A percentile compares a stretch with the other conserved stretches of the same genome.
Evolutionary conservation across 805 yeast species (phyloP).

Genomic region (Hanseniaspora mollemarum): DNA sequence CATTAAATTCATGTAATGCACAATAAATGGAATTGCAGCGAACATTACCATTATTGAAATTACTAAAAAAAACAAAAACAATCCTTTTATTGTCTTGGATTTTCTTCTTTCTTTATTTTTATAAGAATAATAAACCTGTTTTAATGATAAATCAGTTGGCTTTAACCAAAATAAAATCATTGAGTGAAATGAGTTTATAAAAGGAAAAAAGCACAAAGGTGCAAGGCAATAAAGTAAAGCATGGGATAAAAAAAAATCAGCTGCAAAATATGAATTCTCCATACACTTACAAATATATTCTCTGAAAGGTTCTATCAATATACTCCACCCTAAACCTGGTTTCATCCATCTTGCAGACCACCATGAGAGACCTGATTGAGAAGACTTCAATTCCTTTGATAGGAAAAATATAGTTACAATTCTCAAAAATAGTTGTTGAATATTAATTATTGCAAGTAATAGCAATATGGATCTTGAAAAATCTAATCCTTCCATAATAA

Average conservation of each 20-base stretch:
- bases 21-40: constrained; percentile 41
- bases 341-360: constrained; percentile 68
- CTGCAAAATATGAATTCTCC: constrained; percentile 58
- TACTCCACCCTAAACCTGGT: constrained; percentile 50
- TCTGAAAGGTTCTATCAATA: constrained; percentile 51
- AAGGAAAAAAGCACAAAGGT: constrained; percentile 53
- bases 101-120: constrained; percentile 34
- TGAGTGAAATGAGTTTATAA: constrained; percentile 55
- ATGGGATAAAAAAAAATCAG: constrained; percentile 53
- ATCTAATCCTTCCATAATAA: constrained; percentile 59
- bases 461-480: constrained; percentile 51
- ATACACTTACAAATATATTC: constrained; percentile 52
- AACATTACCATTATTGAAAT: constrained; percentile 33
- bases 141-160: constrained; percentile 36
- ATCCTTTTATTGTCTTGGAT: constrained; percentile 36
- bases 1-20: constrained; percentile 16
- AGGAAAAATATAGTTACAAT: constrained; percentile 39
- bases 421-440: constrained; percentile 51
- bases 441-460: constrained; percentile 40
- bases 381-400: constrained; percentile 52
- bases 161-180: constrained; percentile 56
- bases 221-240: constrained; percentile 45
- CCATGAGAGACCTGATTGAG: constrained; percentile 56
- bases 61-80: constrained; percentile 36
- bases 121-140: constrained; percentile 31